Conservation (phyloP, 2,329 filamentous ascomycete species). For the Phaeosphaeriaceae sp. region DNA sequence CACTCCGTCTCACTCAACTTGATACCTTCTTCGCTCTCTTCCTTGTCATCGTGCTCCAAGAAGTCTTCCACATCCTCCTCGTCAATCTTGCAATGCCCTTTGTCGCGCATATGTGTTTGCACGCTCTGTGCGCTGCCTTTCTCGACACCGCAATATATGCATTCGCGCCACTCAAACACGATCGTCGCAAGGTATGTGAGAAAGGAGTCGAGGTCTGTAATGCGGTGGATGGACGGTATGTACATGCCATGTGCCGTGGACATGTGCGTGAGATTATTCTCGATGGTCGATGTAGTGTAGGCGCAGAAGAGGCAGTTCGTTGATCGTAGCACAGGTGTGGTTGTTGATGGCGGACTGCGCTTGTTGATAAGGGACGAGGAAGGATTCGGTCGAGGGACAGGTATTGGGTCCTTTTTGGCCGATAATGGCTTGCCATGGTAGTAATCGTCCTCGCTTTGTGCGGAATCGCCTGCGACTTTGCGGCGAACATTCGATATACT, state of each 20-base stretch:
- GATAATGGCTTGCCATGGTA: neutral
- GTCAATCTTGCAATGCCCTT: constrained; percentile 44
- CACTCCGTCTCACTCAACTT: constrained; percentile 22
- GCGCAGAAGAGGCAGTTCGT: constrained; percentile 41
- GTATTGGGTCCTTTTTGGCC: too few species aligned
- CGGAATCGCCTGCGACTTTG: constrained; percentile 11
- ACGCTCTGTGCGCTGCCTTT: constrained; percentile 30
- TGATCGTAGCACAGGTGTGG: neutral
- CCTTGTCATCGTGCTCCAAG: constrained; percentile 24
- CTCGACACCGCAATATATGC: constrained; percentile 43
- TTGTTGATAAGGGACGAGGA: neutral
- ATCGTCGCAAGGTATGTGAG: constrained; percentile 39
- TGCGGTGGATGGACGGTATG: constrained; percentile 31
- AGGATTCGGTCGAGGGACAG: neutral
- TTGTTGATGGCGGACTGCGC: neutral
- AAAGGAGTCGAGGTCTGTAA: constrained; percentile 37
- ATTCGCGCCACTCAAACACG: constrained; percentile 39
- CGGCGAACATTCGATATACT: constrained; percentile 29
- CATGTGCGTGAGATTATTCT: constrained; percentile 40
- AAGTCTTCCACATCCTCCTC: constrained; percentile 46
- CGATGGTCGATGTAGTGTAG: constrained; percentile 8
- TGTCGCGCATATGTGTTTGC: constrained; percentile 48
- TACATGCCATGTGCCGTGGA: constrained; percentile 29
- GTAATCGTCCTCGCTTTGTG: constrained; percentile 10
- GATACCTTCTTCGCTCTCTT: constrained; percentile 4